A percentile compares a stretch with the other conserved stretches of the same genome.
These are phyloP conservation scores for Leucocoprinus sp. DNA, from an alignment of 768 basidiomycete species.

Conservation along the genomic window DNA sequence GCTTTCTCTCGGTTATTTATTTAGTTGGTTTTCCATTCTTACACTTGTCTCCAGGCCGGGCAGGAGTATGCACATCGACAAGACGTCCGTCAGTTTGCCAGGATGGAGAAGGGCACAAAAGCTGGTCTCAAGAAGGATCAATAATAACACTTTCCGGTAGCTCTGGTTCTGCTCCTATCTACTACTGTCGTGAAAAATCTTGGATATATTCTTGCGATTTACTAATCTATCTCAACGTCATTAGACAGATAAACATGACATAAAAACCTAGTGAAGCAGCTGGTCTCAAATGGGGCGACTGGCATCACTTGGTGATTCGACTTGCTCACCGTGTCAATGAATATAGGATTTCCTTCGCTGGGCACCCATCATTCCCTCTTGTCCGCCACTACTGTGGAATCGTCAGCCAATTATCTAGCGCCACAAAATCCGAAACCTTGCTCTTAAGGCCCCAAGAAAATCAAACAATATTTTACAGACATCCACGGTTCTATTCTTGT, in stretches of 20 bases:
- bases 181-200: not conserved
- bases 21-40: not conserved
- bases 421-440: no score
- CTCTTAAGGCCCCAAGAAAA: no score
- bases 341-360: not conserved
- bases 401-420: not conserved
- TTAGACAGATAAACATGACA: no score
- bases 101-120: slow-evolving; percentile 20
- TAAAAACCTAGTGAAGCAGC: no score
- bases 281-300: no score
- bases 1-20: not conserved
- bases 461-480: not conserved
- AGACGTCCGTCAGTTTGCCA: slow-evolving; percentile 41
- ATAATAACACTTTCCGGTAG: slow-evolving; percentile 14
- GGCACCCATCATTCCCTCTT: not conserved
- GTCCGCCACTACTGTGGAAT: not conserved
- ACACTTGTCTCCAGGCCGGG: slow-evolving; percentile 47
- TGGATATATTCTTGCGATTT: not conserved
- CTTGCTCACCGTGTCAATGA: not conserved
- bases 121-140: slow-evolving; percentile 32
- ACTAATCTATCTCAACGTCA: no score
- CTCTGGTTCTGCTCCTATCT: not conserved
- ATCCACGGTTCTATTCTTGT: no score
- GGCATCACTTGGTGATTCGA: not conserved
- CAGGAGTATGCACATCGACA: slow-evolving; percentile 73